Evolutionary conservation across 2,329 filamentous ascomycete species (phyloP).

Genomic region (Beauveria bassiana): DNA sequence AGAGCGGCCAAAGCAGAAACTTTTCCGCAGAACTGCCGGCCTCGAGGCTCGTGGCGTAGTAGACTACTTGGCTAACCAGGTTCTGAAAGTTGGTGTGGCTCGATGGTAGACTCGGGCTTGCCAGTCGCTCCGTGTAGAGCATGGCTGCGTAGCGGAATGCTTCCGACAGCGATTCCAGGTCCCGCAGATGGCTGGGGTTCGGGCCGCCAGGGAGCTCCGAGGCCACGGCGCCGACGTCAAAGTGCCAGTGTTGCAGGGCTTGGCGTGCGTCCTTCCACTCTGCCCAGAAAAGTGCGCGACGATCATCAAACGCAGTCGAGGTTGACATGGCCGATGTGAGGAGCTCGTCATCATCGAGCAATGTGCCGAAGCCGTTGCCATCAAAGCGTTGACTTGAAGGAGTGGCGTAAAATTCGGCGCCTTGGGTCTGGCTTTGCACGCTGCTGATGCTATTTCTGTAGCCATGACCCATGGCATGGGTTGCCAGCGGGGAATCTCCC

Average conservation of each 20-base stretch:
- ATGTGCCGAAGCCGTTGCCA: constrained; percentile 56
- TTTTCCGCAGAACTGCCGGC: constrained; percentile 68
- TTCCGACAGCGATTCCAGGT: constrained; percentile 77
- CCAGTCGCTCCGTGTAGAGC: constrained; percentile 82
- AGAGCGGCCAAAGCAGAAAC: constrained; percentile 88
- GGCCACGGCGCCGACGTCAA: constrained; percentile 48
- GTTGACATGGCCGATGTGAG: constrained; percentile 33
- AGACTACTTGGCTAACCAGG: constrained; percentile 73
- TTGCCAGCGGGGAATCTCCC: constrained; percentile 20
- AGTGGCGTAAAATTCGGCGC: constrained; percentile 23
- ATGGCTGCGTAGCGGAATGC: constrained; percentile 85
- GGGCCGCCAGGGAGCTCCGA: constrained; percentile 42
- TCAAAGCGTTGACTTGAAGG: constrained; percentile 51
- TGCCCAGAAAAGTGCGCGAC: constrained; percentile 64
- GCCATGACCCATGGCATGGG: constrained; percentile 33
- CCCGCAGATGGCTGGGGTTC: constrained; percentile 56
- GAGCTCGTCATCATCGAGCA: constrained; percentile 48
- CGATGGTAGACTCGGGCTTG: constrained; percentile 65
- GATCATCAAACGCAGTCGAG: constrained; percentile 46
- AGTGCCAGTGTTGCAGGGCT: constrained; percentile 74
- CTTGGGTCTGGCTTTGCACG: constrained; percentile 18
- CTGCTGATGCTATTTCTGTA: constrained; percentile 30
- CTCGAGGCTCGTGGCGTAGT: constrained; percentile 73
- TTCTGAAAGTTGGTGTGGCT: constrained; percentile 72
- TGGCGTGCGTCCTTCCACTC: constrained; percentile 78